Evolutionary conservation across 2,329 filamentous ascomycete genomes (phyloP).

Genomic region (Talaromyces sp.): DNA sequence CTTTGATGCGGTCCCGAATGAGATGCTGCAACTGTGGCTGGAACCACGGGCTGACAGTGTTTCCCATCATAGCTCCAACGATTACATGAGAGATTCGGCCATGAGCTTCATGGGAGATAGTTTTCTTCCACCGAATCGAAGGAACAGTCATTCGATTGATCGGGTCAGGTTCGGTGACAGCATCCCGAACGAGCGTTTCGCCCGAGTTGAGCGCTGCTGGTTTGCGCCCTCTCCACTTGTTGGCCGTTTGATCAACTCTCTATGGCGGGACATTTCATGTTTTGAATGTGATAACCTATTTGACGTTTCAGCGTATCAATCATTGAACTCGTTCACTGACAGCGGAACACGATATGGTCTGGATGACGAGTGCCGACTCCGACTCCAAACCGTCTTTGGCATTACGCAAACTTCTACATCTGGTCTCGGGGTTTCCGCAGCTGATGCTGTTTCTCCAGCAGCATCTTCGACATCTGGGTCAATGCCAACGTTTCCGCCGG

Average conservation of each 20-base stretch:
- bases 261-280: constrained; percentile 36
- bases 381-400: constrained; percentile 33
- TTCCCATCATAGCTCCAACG: constrained; percentile 23
- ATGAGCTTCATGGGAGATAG: constrained; percentile 20
- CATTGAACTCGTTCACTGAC: constrained; percentile 16
- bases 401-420: constrained; percentile 12
- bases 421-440: constrained; percentile 2
- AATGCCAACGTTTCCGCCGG: constrained; percentile 40
- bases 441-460: constrained; percentile 13
- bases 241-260: constrained; percentile 34
- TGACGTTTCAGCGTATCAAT: constrained; percentile 19
- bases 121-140: constrained; percentile 17
- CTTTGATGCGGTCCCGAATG: constrained; percentile 23
- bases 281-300: constrained; percentile 37
- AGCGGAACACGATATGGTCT: constrained; percentile 29
- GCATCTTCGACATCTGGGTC: constrained; percentile 17
- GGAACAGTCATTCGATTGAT: constrained; percentile 17
- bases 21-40: constrained; percentile 32
- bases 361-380: constrained; percentile 37
- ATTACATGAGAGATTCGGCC: constrained; percentile 19
- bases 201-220: constrained; percentile 39
- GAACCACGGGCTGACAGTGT: constrained; percentile 26
- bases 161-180: constrained; percentile 16
- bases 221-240: constrained; percentile 31
- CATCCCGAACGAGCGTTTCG: constrained; percentile 38